Evolutionary conservation across 495 filamentous ascomycete genomes (phyloP).

Genomic region (Penicillium coprophilum): DNA sequence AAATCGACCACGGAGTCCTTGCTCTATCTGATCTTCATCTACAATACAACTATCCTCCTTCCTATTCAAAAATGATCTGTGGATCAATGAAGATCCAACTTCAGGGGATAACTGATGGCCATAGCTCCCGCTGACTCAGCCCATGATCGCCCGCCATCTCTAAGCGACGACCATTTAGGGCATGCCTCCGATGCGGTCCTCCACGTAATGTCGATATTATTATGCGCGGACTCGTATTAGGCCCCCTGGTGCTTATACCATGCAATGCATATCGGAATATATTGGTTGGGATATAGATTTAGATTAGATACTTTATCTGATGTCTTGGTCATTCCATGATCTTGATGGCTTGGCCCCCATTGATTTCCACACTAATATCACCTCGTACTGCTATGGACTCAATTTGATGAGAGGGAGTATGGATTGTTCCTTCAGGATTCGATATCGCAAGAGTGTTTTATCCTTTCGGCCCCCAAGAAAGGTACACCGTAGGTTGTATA

Average conservation of each 20-base stretch:
- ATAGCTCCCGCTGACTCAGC: slow-evolving; percentile 26
- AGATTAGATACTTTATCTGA: slow-evolving; percentile 5
- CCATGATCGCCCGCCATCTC: slow-evolving; percentile 16
- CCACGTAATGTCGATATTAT: slow-evolving; percentile 3
- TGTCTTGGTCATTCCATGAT: background rate
- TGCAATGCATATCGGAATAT: slow-evolving; percentile 4
- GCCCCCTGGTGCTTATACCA: background rate
- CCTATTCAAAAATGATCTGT: slow-evolving; percentile 27
- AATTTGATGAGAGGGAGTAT: background rate
- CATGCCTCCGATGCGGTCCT: slow-evolving; percentile 23
- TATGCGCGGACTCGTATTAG: slow-evolving; percentile 4
- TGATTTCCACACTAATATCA: background rate
- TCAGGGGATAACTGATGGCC: slow-evolving; percentile 29
- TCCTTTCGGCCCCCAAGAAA: background rate
- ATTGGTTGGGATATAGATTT: slow-evolving; percentile 7
- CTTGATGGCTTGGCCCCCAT: background rate
- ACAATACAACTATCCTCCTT: slow-evolving; percentile 19
- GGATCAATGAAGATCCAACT: slow-evolving; percentile 19
- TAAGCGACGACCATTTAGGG: slow-evolving; percentile 21
- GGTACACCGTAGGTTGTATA: background rate
- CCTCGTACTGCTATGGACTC: background rate
- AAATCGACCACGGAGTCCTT: too few relatives aligned
- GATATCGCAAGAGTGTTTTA: background rate
- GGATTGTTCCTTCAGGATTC: slow-evolving; percentile 1
- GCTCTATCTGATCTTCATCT: background rate